Conservation (phyloP, 1,284 basidiomycete species). For the Tilletia walkeri region DNA sequence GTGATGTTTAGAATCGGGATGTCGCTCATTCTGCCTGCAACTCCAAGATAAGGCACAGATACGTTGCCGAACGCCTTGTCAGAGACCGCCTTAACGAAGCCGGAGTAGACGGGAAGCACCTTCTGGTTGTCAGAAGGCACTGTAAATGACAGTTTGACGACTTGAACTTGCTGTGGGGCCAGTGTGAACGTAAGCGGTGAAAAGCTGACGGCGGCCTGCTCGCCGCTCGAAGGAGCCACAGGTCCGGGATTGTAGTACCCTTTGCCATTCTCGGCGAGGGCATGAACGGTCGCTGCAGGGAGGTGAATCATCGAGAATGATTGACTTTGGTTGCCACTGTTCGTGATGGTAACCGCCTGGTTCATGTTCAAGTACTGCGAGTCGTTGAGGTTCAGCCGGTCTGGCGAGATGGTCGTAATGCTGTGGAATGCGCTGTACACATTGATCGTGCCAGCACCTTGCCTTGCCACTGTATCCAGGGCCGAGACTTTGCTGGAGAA, state of each 20-base stretch:
- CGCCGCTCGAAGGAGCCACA: conserved; percentile 60
- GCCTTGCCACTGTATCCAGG: conserved; percentile 65
- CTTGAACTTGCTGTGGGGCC: conserved; percentile 51
- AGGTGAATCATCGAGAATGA: conserved; percentile 41
- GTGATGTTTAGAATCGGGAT: conserved; percentile 64
- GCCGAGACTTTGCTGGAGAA: conserved; percentile 60
- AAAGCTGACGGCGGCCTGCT: conserved; percentile 60
- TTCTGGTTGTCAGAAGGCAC: conserved; percentile 61
- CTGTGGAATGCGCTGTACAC: conserved; percentile 66
- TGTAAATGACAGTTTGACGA: conserved; percentile 55
- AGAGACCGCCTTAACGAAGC: neutral
- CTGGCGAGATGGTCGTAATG: conserved; percentile 62
- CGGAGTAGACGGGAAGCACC: conserved; percentile 62
- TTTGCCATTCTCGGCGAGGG: conserved; percentile 55
- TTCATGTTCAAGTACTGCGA: conserved; percentile 58
- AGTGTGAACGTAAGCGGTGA: conserved; percentile 55
- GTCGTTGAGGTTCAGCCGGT: conserved; percentile 69
- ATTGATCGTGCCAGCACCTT: conserved; percentile 70
- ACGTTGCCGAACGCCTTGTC: neutral
- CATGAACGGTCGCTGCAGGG: conserved; percentile 56
- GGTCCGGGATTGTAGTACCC: conserved; percentile 57
- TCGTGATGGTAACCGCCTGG: conserved; percentile 39
- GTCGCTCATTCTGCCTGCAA: conserved; percentile 57
- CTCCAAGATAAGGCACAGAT: conserved; percentile 58
- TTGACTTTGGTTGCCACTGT: conserved; percentile 35